phyloP scores from a whole-genome alignment of 1,139 yeast genomes.

The Scheffersomyces parashehatae region DNA sequence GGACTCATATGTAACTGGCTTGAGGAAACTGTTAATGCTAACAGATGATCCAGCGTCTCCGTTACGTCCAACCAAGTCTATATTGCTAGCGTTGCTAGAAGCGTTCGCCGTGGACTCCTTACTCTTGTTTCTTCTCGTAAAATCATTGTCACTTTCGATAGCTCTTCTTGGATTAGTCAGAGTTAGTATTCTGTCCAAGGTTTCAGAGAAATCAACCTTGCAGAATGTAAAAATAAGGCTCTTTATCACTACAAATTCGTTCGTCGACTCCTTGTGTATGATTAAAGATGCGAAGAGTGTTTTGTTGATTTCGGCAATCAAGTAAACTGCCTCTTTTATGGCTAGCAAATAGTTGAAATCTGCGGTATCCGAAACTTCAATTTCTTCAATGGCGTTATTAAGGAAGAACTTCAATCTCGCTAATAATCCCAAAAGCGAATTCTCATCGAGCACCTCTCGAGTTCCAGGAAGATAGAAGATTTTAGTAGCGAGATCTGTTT shows the following conservation, averaged over 20 bases:
- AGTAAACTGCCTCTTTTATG: slow-evolving; percentile 29
- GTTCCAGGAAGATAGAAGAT: slow-evolving; percentile 21
- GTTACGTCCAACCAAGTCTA: not conserved
- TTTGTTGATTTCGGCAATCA: slow-evolving; percentile 27
- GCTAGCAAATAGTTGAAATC: slow-evolving; percentile 19
- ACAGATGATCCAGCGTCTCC: too few species aligned
- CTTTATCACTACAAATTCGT: slow-evolving; percentile 19
- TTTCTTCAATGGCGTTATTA: slow-evolving; percentile 14
- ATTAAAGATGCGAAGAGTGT: slow-evolving; percentile 17
- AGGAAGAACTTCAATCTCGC: slow-evolving; percentile 21
- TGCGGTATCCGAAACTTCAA: slow-evolving; percentile 15
- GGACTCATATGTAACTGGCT: slow-evolving; percentile 3
- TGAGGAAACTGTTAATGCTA: too few species aligned
- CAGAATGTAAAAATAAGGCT: slow-evolving; percentile 22
- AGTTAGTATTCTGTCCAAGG: slow-evolving; percentile 23
- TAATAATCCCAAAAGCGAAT: slow-evolving; percentile 17
- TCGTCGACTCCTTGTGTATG: slow-evolving; percentile 11
- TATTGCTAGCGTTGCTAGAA: not conserved
- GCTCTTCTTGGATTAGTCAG: slow-evolving; percentile 21
- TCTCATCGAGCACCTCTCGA: slow-evolving; percentile 12
- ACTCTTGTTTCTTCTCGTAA: too few species aligned
- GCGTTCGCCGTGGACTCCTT: too few species aligned
- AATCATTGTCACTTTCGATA: slow-evolving; percentile 1
- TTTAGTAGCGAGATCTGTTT: slow-evolving; percentile 11
- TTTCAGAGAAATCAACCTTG: slow-evolving; percentile 23